phyloP scores from a whole-genome alignment of 202 grass and related monocot species.

The Setaria italica region DNA sequence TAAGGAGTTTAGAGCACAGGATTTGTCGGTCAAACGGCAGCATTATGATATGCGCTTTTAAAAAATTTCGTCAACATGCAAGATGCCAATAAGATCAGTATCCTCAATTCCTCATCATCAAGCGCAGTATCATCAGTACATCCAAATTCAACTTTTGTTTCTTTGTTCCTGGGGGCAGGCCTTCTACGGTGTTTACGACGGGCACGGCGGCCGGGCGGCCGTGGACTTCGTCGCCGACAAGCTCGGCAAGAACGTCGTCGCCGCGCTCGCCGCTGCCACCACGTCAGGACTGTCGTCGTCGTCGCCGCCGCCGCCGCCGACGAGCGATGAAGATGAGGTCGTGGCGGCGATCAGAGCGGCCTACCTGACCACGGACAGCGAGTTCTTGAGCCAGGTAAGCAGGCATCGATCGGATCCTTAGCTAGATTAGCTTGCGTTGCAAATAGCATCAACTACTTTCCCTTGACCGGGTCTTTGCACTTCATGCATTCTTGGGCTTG shows the following conservation, averaged over 20 bases:
- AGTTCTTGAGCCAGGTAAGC: conserved; percentile 74
- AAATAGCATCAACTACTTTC: background rate
- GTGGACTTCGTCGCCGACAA: conserved; percentile 76
- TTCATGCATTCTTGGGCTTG: conserved; percentile 4
- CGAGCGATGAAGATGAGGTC: background rate
- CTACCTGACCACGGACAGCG: conserved; percentile 74
- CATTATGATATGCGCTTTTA: background rate
- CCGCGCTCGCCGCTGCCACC: conserved; percentile 39
- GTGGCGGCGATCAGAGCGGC: conserved; percentile 60
- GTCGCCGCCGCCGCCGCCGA: background rate
- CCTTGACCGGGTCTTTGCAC: conserved; percentile 10
- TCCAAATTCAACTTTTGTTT: background rate
- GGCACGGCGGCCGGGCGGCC: conserved; percentile 81
- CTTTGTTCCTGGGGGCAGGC: conserved; percentile 47
- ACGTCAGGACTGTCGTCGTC: background rate
- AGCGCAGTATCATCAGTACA: background rate
- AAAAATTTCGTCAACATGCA: background rate
- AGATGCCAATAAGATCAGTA: background rate
- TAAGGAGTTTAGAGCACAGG: background rate
- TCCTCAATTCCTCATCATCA: background rate
- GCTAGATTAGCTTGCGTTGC: background rate
- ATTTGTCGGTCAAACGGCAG: background rate
- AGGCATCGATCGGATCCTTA: background rate
- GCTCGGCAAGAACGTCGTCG: conserved; percentile 67
- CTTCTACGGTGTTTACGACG: conserved; percentile 90